Percentiles rank a stretch among this genome's conserved stretches.
Evolutionary conservation across 2,329 filamentous ascomycete genomes (phyloP).

Genomic region (Nemania sp.): DNA sequence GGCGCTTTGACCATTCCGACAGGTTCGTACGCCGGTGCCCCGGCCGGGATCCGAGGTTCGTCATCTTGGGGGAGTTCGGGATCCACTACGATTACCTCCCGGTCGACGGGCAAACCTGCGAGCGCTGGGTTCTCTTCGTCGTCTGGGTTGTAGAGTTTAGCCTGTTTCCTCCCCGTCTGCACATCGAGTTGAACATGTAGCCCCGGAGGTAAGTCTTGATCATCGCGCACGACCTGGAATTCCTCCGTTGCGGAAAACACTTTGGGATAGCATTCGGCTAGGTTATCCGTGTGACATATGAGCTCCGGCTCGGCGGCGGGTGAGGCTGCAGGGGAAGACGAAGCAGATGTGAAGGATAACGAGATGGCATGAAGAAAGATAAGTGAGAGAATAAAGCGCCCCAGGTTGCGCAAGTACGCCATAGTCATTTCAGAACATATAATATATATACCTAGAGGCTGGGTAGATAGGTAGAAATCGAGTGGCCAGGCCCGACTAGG

Average conservation of each 20-base stretch:
- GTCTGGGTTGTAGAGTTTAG: conserved; percentile 65
- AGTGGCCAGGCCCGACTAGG: not conserved
- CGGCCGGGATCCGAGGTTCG: conserved; percentile 47
- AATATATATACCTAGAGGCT: not conserved
- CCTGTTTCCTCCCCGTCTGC: conserved; percentile 65
- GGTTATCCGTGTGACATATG: conserved; percentile 66
- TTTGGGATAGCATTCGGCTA: conserved; percentile 67
- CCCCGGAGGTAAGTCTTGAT: conserved; percentile 67
- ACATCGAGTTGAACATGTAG: conserved; percentile 70
- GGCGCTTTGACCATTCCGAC: conserved; percentile 63
- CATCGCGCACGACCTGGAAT: conserved; percentile 65
- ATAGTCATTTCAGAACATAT: conserved; percentile 31
- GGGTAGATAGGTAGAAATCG: not conserved
- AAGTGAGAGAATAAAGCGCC: conserved; percentile 21
- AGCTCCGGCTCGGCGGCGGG: conserved; percentile 54
- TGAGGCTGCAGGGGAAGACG: conserved; percentile 38
- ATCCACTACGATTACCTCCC: conserved; percentile 60
- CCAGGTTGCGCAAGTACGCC: conserved; percentile 19
- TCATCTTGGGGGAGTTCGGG: conserved; percentile 42
- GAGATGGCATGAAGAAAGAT: conserved; percentile 30
- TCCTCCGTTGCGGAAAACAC: conserved; percentile 67
- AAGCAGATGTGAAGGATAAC: conserved; percentile 36
- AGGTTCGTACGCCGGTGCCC: conserved; percentile 61
- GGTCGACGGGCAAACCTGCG: conserved; percentile 57
- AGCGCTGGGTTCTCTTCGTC: conserved; percentile 53